A percentile compares a stretch with the other conserved stretches of the same genome.
Evolutionary conservation across 2,329 filamentous ascomycete species (phyloP).

Genomic region (Exserohilum rostratum): DNA sequence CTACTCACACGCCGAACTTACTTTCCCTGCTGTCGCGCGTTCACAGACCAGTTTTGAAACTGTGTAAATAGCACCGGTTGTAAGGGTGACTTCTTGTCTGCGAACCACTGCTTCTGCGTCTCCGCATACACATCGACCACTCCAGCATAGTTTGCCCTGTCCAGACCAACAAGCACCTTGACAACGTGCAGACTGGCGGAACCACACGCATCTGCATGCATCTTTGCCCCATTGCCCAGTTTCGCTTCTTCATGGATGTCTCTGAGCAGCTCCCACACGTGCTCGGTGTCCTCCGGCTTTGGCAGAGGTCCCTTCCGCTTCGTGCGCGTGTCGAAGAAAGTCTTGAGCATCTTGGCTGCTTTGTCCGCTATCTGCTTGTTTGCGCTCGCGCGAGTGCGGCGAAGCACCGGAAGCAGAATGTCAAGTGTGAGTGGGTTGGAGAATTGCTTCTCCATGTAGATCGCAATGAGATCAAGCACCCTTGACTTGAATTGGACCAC

Average conservation of each 20-base stretch:
- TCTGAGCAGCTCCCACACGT: constrained; percentile 64
- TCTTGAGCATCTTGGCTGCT: constrained; percentile 72
- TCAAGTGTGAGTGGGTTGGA: constrained; percentile 70
- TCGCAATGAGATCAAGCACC: constrained; percentile 83
- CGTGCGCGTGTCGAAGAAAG: constrained; percentile 70
- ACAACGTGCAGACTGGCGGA: constrained; percentile 71
- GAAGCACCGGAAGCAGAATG: constrained; percentile 76
- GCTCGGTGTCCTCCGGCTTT: constrained; percentile 51
- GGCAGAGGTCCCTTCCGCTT: constrained; percentile 55
- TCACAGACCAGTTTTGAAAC: constrained; percentile 54
- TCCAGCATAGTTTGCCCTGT: constrained; percentile 46
- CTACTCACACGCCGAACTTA: constrained; percentile 9
- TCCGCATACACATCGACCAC: constrained; percentile 52
- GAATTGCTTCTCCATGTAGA: constrained; percentile 82
- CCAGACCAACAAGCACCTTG: constrained; percentile 63
- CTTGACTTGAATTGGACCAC: constrained; percentile 95
- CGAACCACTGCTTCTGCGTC: constrained; percentile 53
- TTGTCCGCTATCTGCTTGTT: constrained; percentile 78
- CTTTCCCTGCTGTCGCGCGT: constrained; percentile 33
- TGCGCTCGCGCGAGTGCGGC: constrained; percentile 75
- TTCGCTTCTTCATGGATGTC: constrained; percentile 72
- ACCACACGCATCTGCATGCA: constrained; percentile 77
- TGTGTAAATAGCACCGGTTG: constrained; percentile 54
- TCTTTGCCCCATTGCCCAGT: constrained; percentile 67
- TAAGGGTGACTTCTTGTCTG: constrained; percentile 50